These are phyloP conservation scores for Trypanosoma vivax DNA, from an alignment of 208 protist genomes.

Conservation along the genomic window DNA sequence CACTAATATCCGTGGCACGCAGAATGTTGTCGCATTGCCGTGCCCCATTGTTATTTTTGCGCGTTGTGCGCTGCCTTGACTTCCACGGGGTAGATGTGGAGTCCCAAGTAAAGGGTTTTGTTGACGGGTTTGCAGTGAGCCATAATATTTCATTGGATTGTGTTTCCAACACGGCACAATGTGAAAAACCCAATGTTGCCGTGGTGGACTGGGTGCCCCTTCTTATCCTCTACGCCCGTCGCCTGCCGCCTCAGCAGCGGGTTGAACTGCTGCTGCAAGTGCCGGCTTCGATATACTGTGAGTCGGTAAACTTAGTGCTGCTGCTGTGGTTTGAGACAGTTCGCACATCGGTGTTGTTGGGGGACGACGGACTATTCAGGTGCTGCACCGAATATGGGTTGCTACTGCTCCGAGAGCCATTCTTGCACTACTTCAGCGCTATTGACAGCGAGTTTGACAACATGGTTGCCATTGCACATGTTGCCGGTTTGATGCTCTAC, in stretches of 20 bases:
- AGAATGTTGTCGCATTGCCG: slow-evolving; percentile 13
- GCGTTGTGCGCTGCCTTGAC: slow-evolving; percentile 5
- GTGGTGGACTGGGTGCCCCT: slow-evolving; percentile 23
- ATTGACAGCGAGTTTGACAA: slow-evolving; percentile 43
- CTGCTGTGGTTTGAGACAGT: slow-evolving; percentile 24
- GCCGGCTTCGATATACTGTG: slow-evolving; percentile 11
- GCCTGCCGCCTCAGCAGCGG: background rate
- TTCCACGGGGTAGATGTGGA: slow-evolving; percentile 15
- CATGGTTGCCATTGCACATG: slow-evolving; percentile 56
- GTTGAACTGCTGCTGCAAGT: slow-evolving; percentile 12
- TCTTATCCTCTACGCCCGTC: slow-evolving; percentile 21
- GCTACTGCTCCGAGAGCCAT: slow-evolving; percentile 33
- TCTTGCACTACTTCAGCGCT: slow-evolving; percentile 52
- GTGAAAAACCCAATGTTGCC: slow-evolving; percentile 5
- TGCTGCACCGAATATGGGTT: slow-evolving; percentile 27
- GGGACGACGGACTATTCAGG: slow-evolving; percentile 21
- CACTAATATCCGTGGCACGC: slow-evolving; percentile 15
- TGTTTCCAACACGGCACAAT: background rate
- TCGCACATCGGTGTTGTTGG: slow-evolving; percentile 9
- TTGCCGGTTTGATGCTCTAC: slow-evolving; percentile 40
- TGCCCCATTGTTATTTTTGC: slow-evolving; percentile 10
- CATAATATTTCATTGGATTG: slow-evolving; percentile 7
- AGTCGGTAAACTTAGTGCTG: slow-evolving; percentile 28
- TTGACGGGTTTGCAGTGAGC: slow-evolving; percentile 5
- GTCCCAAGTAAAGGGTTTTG: background rate